phyloP scores from a whole-genome alignment of 192 early-diverging fungal species.

The Backusella luteola region DNA sequence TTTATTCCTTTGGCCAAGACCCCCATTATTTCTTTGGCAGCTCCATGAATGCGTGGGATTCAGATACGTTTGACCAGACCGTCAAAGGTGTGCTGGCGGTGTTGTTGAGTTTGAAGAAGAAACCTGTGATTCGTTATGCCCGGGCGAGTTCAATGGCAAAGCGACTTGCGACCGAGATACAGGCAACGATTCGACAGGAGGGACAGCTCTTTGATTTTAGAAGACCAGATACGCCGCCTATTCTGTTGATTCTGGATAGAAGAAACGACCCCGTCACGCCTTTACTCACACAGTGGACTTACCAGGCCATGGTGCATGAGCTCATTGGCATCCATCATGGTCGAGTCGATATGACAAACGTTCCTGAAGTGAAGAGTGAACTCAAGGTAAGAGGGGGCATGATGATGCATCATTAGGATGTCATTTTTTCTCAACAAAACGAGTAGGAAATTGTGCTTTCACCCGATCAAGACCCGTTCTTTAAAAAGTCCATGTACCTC shows the following conservation, averaged over 20 bases:
- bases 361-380: conserved; percentile 80
- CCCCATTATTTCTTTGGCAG: conserved; percentile 71
- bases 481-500: conserved; percentile 84
- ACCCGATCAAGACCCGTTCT: conserved; percentile 90
- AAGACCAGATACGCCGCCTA: conserved; percentile 77
- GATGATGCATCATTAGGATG: neutral
- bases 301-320: conserved; percentile 98
- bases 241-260: conserved; percentile 89
- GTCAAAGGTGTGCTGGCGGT: conserved; percentile 78
- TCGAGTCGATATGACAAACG: conserved; percentile 84
- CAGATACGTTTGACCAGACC: conserved; percentile 67
- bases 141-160: conserved; percentile 77
- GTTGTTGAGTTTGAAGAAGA: conserved; percentile 85
- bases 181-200: conserved; percentile 62
- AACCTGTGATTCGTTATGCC: conserved; percentile 91
- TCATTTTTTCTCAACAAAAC: neutral
- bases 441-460: conserved; percentile 86
- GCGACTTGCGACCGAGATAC: conserved; percentile 77
- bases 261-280: conserved; percentile 96
- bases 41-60: conserved; percentile 73
- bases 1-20: conserved; percentile 79
- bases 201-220: conserved; percentile 78
- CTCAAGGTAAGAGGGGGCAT: conserved; percentile 54
- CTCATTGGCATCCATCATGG: conserved; percentile 92
- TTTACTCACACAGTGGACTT: conserved; percentile 95